phyloP scores from a whole-genome alignment of 805 yeast genomes.

The Teunomyces barrocoloradensis region DNA sequence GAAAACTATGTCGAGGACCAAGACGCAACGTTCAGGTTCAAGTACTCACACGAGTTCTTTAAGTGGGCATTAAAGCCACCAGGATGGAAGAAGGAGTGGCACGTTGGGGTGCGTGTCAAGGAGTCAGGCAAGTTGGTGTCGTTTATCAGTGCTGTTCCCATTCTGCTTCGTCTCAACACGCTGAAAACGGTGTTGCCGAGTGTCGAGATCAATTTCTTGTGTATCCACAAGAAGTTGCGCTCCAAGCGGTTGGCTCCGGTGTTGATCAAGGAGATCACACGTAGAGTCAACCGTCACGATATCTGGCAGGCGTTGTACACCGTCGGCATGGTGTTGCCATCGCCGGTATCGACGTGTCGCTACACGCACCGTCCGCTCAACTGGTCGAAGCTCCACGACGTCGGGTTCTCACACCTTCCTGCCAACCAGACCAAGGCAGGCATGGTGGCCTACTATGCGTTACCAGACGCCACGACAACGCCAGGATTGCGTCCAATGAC shows the following conservation, averaged over 20 bases:
- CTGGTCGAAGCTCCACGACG: slow-evolving; percentile 86
- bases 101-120: slow-evolving; percentile 87
- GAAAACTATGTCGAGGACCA: slow-evolving; percentile 94
- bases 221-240: slow-evolving; percentile 91
- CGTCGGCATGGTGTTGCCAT: slow-evolving; percentile 86
- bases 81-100: slow-evolving; percentile 88
- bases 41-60: slow-evolving; percentile 77
- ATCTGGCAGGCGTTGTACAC: slow-evolving; percentile 97
- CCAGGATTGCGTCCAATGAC: slow-evolving; percentile 59
- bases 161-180: slow-evolving; percentile 59
- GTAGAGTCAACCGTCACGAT: slow-evolving; percentile 79
- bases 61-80: slow-evolving; percentile 95
- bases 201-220: slow-evolving; percentile 89
- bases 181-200: slow-evolving; percentile 48
- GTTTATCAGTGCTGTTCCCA: slow-evolving; percentile 89
- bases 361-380: slow-evolving; percentile 92
- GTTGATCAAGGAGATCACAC: slow-evolving; percentile 87
- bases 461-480: slow-evolving; percentile 51
- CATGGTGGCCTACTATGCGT: slow-evolving; percentile 60
- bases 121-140: slow-evolving; percentile 78
- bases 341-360: slow-evolving; percentile 86
- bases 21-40: slow-evolving; percentile 89
- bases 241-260: slow-evolving; percentile 94
- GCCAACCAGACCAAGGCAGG: slow-evolving; percentile 60
- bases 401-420: slow-evolving; percentile 85